Conservation (phyloP, 148 eudicot genomes). For the Salicornia ramosissima region DNA sequence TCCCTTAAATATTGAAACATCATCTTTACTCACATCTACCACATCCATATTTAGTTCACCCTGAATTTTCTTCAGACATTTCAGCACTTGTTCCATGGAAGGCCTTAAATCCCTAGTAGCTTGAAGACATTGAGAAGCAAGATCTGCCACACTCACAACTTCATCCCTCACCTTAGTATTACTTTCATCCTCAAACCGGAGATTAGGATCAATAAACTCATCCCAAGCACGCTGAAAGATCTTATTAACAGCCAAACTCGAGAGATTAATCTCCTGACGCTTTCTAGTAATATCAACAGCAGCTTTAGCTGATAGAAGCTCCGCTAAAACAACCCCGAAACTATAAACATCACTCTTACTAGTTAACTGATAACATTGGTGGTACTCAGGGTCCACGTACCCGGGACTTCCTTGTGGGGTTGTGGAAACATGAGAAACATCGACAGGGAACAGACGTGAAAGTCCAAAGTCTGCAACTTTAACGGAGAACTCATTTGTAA, state of each 20-base stretch:
- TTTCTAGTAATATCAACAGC: conserved; percentile 40
- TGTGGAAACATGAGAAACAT: conserved; percentile 42
- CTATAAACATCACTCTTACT: too few relatives aligned
- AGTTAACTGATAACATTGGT: conserved; percentile 37
- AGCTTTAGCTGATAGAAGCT: conserved; percentile 37
- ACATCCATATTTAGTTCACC: neutral
- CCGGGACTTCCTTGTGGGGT: conserved; percentile 53
- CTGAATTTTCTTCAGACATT: conserved; percentile 16
- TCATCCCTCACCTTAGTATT: conserved; percentile 20
- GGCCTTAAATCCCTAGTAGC: conserved; percentile 31
- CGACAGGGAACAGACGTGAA: conserved; percentile 35
- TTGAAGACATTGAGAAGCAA: conserved; percentile 37
- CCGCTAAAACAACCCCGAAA: conserved; percentile 42
- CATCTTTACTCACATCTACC: neutral
- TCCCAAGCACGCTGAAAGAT: conserved; percentile 22
- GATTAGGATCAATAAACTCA: conserved; percentile 35
- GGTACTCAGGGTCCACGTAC: conserved; percentile 45
- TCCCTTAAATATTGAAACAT: too few relatives aligned
- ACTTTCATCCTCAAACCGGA: conserved; percentile 21
- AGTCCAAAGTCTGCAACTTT: conserved; percentile 48
- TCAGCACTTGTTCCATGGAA: conserved; percentile 32
- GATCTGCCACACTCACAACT: conserved; percentile 29
- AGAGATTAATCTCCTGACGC: conserved; percentile 35
- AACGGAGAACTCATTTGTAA: conserved; percentile 36
- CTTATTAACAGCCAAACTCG: conserved; percentile 29